A percentile compares a stretch with the other conserved stretches of the same genome.
phyloP scores from a whole-genome alignment of 305 asterid species.

The Rubia tinctorum region DNA sequence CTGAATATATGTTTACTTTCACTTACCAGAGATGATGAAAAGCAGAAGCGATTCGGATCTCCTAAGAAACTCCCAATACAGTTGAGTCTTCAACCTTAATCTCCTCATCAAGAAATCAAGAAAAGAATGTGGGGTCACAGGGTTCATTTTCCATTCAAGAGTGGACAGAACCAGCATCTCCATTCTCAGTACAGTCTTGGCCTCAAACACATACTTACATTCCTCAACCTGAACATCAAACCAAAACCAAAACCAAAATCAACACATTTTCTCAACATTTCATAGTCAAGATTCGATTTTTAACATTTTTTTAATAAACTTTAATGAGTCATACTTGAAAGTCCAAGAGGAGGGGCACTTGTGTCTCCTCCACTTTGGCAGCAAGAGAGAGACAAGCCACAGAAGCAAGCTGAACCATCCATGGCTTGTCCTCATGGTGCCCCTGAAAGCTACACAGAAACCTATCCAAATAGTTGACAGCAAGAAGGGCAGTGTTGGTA shows the following conservation, averaged over 20 bases:
- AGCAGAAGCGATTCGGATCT: conserved; percentile 63
- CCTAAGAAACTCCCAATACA: conserved; percentile 41
- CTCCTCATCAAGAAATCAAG: conserved; percentile 51
- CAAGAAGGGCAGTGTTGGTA: conserved; percentile 74
- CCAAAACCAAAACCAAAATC: conserved; percentile 1
- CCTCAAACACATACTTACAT: conserved; percentile 51
- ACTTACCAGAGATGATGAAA: conserved; percentile 44
- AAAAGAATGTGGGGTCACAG: conserved; percentile 70
- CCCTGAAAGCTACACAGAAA: conserved; percentile 34
- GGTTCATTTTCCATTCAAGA: conserved; percentile 84
- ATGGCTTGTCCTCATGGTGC: conserved; percentile 48
- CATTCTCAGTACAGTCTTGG: conserved; percentile 70
- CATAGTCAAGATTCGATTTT: conserved; percentile 14
- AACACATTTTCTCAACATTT: conserved; percentile 10
- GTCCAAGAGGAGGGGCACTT: conserved; percentile 63
- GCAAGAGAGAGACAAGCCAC: conserved; percentile 77
- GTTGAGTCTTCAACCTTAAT: conserved; percentile 34
- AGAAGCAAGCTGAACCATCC: conserved; percentile 75
- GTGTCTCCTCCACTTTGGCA: conserved; percentile 71
- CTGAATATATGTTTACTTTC: too few relatives aligned
- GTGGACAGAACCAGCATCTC: conserved; percentile 67
- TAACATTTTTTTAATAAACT: background rate
- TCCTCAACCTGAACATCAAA: conserved; percentile 51
- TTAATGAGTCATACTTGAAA: conserved; percentile 52
- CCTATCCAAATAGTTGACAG: conserved; percentile 67